Evolutionary conservation across 1,284 basidiomycete genomes (phyloP).

Genomic region (Sporisorium iseilematis-ciliati): DNA sequence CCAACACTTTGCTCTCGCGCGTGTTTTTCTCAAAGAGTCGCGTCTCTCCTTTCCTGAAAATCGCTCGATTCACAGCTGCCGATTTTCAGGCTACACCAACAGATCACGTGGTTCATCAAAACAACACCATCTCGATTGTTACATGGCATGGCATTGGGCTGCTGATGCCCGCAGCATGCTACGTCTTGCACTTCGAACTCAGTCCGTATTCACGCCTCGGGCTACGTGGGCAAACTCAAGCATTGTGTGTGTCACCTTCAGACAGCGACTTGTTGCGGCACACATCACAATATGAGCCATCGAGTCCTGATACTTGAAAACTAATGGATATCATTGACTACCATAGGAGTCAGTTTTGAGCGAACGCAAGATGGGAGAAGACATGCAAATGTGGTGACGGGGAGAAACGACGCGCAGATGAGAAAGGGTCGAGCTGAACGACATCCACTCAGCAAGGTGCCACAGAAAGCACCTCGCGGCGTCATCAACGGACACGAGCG

Average conservation of each 20-base stretch:
- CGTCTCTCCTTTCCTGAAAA: not conserved
- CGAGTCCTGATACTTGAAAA: not conserved
- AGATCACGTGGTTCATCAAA: constrained; percentile 4
- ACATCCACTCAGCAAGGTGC: not conserved
- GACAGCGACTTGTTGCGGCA: too few species aligned
- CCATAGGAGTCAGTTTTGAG: constrained; percentile 3
- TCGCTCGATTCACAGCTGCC: not conserved
- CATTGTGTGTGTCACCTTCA: too few species aligned
- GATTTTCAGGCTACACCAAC: too few species aligned
- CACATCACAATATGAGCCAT: not conserved
- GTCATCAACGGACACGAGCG: not conserved
- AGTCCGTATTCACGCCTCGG: too few species aligned
- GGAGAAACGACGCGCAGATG: not conserved
- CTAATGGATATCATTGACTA: constrained; percentile 8
- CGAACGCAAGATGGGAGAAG: not conserved
- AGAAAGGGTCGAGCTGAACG: not conserved
- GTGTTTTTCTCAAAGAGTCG: not conserved
- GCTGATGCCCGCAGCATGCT: not conserved
- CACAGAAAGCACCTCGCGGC: not conserved
- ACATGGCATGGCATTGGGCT: not conserved
- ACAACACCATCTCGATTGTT: not conserved
- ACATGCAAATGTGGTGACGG: not conserved
- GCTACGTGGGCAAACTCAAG: too few species aligned
- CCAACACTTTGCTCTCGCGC: not conserved
- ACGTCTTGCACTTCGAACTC: not conserved